Conservation (phyloP, 257 asterid species). For the Phtheirospermum japonicum region DNA sequence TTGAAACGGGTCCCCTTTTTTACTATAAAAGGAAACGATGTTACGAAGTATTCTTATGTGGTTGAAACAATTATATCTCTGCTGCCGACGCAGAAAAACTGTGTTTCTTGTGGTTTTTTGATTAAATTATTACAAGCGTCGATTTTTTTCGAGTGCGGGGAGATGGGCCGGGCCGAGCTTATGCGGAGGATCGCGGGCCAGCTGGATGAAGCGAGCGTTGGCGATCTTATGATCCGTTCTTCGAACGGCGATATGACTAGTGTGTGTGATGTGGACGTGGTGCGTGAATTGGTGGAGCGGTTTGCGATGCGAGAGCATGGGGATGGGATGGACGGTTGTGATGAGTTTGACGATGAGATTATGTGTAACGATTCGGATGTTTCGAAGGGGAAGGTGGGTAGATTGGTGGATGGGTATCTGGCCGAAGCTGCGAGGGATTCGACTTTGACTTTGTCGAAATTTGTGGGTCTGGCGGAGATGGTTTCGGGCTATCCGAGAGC, state of each 20-base stretch:
- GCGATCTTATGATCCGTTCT: conserved; percentile 55
- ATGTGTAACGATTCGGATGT: conserved; percentile 46
- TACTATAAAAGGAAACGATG: conserved; percentile 46
- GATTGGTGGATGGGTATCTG: conserved; percentile 71
- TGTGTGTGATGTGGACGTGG: conserved; percentile 42
- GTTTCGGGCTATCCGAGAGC: conserved; percentile 59
- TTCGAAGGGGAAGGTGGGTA: conserved; percentile 70
- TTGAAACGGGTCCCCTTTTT: conserved; percentile 52
- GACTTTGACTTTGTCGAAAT: conserved; percentile 48
- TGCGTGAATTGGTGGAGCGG: conserved; percentile 50
- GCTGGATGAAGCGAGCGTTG: conserved; percentile 64
- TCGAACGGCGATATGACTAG: conserved; percentile 45
- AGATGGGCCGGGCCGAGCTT: conserved; percentile 47
- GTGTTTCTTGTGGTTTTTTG: conserved; percentile 55
- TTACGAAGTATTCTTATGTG: conserved; percentile 47
- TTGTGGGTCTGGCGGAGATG: conserved; percentile 64
- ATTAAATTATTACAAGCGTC: conserved; percentile 58
- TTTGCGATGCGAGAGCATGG: conserved; percentile 49
- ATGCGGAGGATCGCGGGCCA: conserved; percentile 49
- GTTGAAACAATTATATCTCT: conserved; percentile 54
- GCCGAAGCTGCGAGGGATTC: conserved; percentile 76
- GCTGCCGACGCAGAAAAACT: conserved; percentile 52
- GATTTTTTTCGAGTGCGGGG: conserved; percentile 54
- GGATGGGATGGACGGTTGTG: conserved; percentile 28
- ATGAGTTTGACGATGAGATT: conserved; percentile 36